These are phyloP conservation scores for Platanthera guangdongensis DNA, from an alignment of 106 monocot genomes.

Conservation along the genomic window DNA sequence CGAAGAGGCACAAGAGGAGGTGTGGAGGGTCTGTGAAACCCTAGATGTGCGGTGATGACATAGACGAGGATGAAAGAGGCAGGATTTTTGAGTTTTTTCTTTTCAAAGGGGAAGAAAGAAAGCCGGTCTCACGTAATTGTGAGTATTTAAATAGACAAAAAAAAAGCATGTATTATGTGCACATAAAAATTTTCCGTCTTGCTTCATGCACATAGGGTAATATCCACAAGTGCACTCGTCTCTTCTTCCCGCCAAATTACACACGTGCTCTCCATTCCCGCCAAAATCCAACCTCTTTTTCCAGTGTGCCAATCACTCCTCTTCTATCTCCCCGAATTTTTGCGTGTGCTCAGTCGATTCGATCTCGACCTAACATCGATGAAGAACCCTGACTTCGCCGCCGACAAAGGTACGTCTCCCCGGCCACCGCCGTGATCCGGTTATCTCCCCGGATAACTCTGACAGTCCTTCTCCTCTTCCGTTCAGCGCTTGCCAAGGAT, in stretches of 20 bases:
- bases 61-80: too few relatives aligned
- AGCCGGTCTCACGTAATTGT: too few relatives aligned
- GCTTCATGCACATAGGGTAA: too few relatives aligned
- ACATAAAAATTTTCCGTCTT: too few relatives aligned
- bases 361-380: conserved; percentile 10
- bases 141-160: too few relatives aligned
- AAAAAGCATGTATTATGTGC: too few relatives aligned
- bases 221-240: background rate
- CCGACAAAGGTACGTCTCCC: conserved; percentile 62
- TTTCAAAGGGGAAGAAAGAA: too few relatives aligned
- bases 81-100: too few relatives aligned
- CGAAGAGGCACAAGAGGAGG: too few relatives aligned
- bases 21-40: too few relatives aligned
- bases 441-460: background rate
- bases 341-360: background rate
- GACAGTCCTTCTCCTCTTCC: background rate
- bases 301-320: background rate
- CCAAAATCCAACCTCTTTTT: background rate
- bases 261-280: background rate
- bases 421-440: background rate
- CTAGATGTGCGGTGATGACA: too few relatives aligned
- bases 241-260: background rate
- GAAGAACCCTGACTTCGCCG: conserved; percentile 62
- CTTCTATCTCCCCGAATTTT: background rate
- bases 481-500: conserved; percentile 69